Evolutionary conservation across 176 grass and related monocot species (phyloP), one percentile per base, ranked within the genome.

Genomic region (Triticum monococcum): DNA sequence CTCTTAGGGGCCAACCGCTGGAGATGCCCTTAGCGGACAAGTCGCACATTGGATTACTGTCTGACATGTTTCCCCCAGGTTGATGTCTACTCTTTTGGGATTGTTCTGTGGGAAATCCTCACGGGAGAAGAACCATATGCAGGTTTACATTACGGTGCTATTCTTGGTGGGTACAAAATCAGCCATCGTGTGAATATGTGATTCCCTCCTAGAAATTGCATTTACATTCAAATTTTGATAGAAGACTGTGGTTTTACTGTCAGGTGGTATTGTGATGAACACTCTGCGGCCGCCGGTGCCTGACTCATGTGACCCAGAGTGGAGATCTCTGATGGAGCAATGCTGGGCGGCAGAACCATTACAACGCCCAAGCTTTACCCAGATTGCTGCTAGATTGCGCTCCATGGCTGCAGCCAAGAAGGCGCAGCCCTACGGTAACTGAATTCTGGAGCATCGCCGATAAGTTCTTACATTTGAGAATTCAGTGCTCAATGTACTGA

Each of bases 61-160:
- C 2, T 48, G 40, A 18, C 33, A 56, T 76, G 62, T 18, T 81
- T 48, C 65, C 62, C 61, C 66, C 88, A 98, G 97, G 92, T 96
- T 78, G 97, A 98, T 41, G 92, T 96, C 10, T 98, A 94, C 85
- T 96, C 97, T 12, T 98, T 98, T 92, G 97, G 97, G 36, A 94
- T 98, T 80, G 97, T 98, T 72, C 82, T 98, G 65, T 98, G 97
- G 97, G 97, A 98, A 79, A 90, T 98, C 37, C 76, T 98, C 16
- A 94, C 97, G 32, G 97, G 97, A 77, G 97, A 98, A 70, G 94
- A 96, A 38, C 97, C 97, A 26, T 98, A 96, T 81, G 93, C 89
- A 66, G 93, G 94, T 85, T 87, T 98, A 67, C 97, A 96, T 35
- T 94, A 94, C 85, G 97, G 94, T 77, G 92, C 92, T 64, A 98